Conservation (phyloP, 495 filamentous ascomycete genomes). For the Xylaria acuta region DNA sequence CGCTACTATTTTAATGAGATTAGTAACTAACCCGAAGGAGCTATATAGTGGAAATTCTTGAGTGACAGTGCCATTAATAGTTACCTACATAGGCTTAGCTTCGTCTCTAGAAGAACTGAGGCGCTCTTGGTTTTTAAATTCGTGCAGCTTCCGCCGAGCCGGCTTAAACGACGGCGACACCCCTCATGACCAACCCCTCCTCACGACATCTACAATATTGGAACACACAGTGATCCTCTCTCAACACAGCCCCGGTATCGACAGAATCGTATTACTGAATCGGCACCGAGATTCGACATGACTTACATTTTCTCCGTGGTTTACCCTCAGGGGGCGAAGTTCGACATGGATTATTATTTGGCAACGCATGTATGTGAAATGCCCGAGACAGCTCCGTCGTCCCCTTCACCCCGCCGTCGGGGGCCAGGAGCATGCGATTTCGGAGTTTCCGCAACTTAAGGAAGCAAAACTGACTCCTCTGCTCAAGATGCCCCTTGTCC, state of each 20-base stretch:
- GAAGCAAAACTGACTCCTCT: background rate
- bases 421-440: too few relatives aligned
- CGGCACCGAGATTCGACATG: slow-evolving; percentile 5
- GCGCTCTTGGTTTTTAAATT: background rate
- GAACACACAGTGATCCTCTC: background rate
- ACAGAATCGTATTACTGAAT: background rate
- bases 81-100: background rate
- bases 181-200: slow-evolving; percentile 3
- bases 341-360: slow-evolving; percentile 40
- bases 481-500: slow-evolving; percentile 37
- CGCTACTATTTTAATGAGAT: background rate
- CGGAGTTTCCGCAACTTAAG: background rate
- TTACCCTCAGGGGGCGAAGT: slow-evolving; percentile 28
- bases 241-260: background rate
- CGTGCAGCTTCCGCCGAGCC: background rate
- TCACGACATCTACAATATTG: background rate
- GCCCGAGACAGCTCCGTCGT: background rate
- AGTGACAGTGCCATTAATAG: background rate
- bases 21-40: too few relatives aligned
- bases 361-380: slow-evolving; percentile 24
- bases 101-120: background rate
- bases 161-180: background rate
- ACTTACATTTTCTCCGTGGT: slow-evolving; percentile 24
- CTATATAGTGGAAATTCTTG: background rate
- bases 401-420: background rate